Conservation (phyloP, 2,329 filamentous ascomycete species). For the Diaporthe velutina region DNA sequence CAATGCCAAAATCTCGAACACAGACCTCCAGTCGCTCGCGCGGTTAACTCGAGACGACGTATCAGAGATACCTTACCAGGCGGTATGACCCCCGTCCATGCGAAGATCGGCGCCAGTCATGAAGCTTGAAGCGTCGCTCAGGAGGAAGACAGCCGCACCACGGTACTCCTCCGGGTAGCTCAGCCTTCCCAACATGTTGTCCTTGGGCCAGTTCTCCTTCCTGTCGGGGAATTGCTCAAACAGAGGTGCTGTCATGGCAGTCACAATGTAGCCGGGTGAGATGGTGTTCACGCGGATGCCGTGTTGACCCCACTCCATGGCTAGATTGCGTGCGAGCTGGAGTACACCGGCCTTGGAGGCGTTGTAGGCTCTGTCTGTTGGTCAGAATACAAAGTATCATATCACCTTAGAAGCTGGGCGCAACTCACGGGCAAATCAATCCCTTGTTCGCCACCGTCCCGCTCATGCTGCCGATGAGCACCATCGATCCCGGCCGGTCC, state of each 20-base stretch:
- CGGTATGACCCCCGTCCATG: slow-evolving; percentile 78
- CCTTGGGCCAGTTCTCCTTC: slow-evolving; percentile 77
- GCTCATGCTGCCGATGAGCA: slow-evolving; percentile 79
- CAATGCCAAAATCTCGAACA: background rate
- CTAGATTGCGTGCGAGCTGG: slow-evolving; percentile 78
- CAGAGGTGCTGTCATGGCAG: slow-evolving; percentile 85
- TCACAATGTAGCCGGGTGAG: slow-evolving; percentile 84
- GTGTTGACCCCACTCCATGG: slow-evolving; percentile 78
- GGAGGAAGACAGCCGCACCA: slow-evolving; percentile 76
- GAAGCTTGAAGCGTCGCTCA: slow-evolving; percentile 76
- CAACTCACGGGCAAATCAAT: slow-evolving; percentile 70
- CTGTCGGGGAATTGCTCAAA: slow-evolving; percentile 82
- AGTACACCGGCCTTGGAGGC: slow-evolving; percentile 81
- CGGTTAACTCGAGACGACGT: background rate
- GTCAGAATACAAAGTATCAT: background rate
- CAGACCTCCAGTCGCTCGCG: background rate
- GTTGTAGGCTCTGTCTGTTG: slow-evolving; percentile 73
- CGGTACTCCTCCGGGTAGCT: slow-evolving; percentile 78
- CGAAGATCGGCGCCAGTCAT: slow-evolving; percentile 79
- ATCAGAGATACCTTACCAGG: slow-evolving; percentile 60
- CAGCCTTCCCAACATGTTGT: slow-evolving; percentile 85
- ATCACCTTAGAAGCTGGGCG: background rate
- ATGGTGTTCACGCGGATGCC: slow-evolving; percentile 86
- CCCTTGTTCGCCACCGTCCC: slow-evolving; percentile 75
- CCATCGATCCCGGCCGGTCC: slow-evolving; percentile 71